These are phyloP conservation scores for Plectranthus barbatus DNA, from an alignment of 257 asterid genomes.

Conservation along the genomic window DNA sequence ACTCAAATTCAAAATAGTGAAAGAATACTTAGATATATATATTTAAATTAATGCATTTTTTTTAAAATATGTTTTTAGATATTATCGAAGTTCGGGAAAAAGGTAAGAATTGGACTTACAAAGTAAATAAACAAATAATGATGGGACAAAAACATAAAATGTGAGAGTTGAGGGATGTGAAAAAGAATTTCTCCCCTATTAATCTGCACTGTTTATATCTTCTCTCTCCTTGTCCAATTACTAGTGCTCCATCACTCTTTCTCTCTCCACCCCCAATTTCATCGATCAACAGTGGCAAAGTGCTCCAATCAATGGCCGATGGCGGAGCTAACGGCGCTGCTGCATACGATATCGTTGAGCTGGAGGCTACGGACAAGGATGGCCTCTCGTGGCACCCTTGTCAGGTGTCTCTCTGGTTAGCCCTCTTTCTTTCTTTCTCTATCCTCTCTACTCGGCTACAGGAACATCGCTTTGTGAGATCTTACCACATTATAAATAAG, in stretches of 20 bases:
- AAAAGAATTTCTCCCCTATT: no score
- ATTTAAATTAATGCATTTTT: no score
- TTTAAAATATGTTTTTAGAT: no score
- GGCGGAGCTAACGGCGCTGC: constrained; percentile 11
- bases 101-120: no score
- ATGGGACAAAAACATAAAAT: no score
- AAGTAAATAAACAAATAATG: no score
- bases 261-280: neutral
- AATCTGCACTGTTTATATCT: no score
- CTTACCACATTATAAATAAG: neutral
- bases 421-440: neutral
- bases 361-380: constrained; percentile 43
- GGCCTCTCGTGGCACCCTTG: constrained; percentile 66
- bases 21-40: no score
- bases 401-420: constrained; percentile 45
- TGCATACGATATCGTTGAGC: constrained; percentile 29
- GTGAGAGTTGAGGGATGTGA: no score
- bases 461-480: neutral
- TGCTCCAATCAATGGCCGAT: constrained; percentile 20
- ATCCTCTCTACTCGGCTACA: neutral
- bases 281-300: neutral
- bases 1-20: no score
- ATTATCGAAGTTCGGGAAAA: no score
- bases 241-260: neutral
- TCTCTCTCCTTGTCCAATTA: neutral